Evolutionary conservation across 495 filamentous ascomycete genomes (phyloP).

Genomic region (Podospora pseudopauciseta): DNA sequence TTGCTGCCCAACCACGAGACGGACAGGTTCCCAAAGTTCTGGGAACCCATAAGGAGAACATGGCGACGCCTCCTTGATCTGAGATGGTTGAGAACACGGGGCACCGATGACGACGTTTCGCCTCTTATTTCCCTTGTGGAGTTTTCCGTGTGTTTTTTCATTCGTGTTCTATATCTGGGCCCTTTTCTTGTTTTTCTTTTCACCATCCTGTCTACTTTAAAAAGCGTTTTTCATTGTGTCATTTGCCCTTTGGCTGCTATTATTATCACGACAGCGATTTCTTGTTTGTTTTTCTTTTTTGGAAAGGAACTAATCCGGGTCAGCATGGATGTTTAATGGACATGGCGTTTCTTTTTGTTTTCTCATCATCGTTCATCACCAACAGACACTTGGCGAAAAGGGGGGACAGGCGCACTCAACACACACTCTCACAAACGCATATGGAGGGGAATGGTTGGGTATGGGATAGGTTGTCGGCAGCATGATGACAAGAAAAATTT

Average conservation of each 20-base stretch:
- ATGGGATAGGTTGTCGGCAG: not conserved
- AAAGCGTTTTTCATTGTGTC: conserved; percentile 6
- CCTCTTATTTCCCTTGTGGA: not conserved
- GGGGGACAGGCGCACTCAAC: not conserved
- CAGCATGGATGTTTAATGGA: not conserved
- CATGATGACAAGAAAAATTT: not conserved
- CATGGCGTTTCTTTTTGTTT: conserved; percentile 5
- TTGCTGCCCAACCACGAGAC: conserved; percentile 16
- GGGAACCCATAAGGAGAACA: not conserved
- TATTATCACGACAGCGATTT: conserved; percentile 2
- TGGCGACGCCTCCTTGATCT: not conserved
- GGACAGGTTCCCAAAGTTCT: conserved; percentile 6
- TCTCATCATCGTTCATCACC: not conserved
- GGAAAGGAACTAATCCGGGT: not conserved
- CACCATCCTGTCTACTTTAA: not conserved
- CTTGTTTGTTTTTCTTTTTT: not conserved
- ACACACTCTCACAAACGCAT: not conserved
- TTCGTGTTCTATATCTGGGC: not conserved
- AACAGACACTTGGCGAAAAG: not conserved
- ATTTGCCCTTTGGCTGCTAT: not conserved
- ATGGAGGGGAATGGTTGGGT: not conserved
- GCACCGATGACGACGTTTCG: not conserved
- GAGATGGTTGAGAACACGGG: not conserved
- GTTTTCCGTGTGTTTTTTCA: not conserved
- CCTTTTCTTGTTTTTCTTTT: conserved; percentile 3